Evolutionary conservation across 2,329 filamentous ascomycete species (phyloP), one percentile per base, ranked within the genome.

Genomic region (Teratosphaeria gauchensis): DNA sequence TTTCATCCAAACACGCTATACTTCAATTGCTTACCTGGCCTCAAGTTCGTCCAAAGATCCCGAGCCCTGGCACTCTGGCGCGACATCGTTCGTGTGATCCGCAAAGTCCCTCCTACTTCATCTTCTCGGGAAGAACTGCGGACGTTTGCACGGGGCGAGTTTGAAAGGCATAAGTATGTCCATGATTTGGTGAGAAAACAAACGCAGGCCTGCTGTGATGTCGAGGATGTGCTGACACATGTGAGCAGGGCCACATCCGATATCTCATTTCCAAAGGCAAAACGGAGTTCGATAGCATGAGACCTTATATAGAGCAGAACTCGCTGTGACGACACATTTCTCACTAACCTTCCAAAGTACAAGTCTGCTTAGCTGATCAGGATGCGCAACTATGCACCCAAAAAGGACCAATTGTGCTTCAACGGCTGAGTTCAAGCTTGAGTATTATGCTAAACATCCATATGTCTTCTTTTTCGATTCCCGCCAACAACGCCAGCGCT

Each of bases 271-370:
- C 77, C 7, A 76, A 72, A 19, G 78, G 78, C 14, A 80, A 78
- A 68, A 79, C 77, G 12, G 75, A 81, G 61, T 76, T 80, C 38
- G 77, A 80, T 61, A 71, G 72, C 14, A 78, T 81, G 76, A 76
- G 73, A 55, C 64, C 73, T 60, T 74, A 75, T 61, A 66, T 76
- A 19, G 71, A 74, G 54, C 72, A 73, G 61, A 73, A 56, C n/a
- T 24, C 52, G 52, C 42, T 48, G 8, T 48, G 42, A 48, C 42
- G n/a, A 21, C 42, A 21, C n/a, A 5, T 11, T 24, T 21, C 5
- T 5, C n/a, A 19, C 16, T n/a, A 48, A 19, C 1, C 16, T 14
- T 35, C 14, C 33, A 2, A 35, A 35, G 8, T 35, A 14, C 8
- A 6, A 9, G 14, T 9, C 14, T 14, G 33, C 8, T 14, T 14